A percentile compares a stretch with the other conserved stretches of the same genome.
Conservation (phyloP, 164 flowering plant genomes). For the Magnolia officinalis region DNA sequence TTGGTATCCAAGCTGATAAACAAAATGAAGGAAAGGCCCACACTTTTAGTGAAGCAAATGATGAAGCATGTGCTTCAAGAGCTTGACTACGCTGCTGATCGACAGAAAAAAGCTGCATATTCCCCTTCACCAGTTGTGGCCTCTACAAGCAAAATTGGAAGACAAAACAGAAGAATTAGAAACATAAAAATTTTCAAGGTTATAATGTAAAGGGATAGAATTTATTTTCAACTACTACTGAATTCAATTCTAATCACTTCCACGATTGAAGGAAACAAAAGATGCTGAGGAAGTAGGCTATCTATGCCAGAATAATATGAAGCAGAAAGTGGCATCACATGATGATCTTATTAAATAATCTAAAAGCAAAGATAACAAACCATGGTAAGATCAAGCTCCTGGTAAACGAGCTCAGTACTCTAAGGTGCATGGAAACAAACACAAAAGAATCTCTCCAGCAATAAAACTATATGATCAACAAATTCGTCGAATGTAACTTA, state of each 20-base stretch:
- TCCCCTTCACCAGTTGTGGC: slow-evolving; percentile 96
- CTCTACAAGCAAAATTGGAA: slow-evolving; percentile 39
- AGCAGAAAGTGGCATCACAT: not conserved
- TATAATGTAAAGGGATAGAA: too few species aligned
- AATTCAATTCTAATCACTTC: not conserved
- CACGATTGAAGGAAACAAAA: not conserved
- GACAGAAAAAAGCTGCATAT: slow-evolving; percentile 96
- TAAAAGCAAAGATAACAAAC: not conserved
- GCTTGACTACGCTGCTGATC: slow-evolving; percentile 99
- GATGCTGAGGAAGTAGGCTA: not conserved
- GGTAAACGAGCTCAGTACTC: too few species aligned
- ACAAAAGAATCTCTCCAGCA: too few species aligned
- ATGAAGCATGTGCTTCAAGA: slow-evolving; percentile 98
- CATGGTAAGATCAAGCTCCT: too few species aligned
- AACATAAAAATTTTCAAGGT: too few species aligned
- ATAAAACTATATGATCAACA: too few species aligned
- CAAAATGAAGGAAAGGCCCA: slow-evolving; percentile 7
- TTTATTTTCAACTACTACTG: not conserved
- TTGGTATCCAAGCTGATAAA: not conserved
- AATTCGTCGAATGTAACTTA: too few species aligned
- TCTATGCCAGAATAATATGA: not conserved
- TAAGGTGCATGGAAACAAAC: too few species aligned
- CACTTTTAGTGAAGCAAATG: slow-evolving; percentile 86
- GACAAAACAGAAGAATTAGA: too few species aligned
- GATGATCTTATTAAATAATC: not conserved